phyloP scores from a whole-genome alignment of 2,329 filamentous ascomycete genomes.

The Blumeria hordei region DNA sequence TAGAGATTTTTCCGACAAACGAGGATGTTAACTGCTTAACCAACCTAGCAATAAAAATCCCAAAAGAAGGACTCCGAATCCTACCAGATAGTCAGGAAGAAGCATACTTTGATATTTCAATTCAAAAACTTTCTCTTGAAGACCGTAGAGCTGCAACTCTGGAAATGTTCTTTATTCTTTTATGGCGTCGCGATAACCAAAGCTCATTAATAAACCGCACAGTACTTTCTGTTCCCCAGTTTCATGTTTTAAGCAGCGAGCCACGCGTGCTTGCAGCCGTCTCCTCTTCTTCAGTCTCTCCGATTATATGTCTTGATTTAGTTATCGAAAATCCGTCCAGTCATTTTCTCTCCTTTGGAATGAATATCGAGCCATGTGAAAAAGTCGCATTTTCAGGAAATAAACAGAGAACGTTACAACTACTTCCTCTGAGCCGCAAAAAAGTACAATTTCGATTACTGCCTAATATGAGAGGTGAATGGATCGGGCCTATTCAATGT shows the following conservation, averaged over 20 bases:
- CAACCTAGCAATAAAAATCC: slow-evolving; percentile 17
- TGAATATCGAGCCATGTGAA: slow-evolving; percentile 79
- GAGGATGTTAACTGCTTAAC: slow-evolving; percentile 36
- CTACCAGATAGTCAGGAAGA: slow-evolving; percentile 45
- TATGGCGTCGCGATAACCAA: slow-evolving; percentile 39
- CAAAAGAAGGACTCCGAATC: slow-evolving; percentile 24
- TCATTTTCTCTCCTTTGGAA: slow-evolving; percentile 81
- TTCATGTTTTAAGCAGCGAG: slow-evolving; percentile 60
- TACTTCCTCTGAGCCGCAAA: slow-evolving; percentile 60
- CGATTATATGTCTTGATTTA: slow-evolving; percentile 26
- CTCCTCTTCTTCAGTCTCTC: slow-evolving; percentile 18
- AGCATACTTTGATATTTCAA: slow-evolving; percentile 46
- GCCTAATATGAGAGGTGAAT: slow-evolving; percentile 38
- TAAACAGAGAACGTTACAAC: slow-evolving; percentile 55
- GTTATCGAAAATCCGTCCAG: slow-evolving; percentile 83
- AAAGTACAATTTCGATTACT: slow-evolving; percentile 51
- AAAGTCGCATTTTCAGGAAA: slow-evolving; percentile 81
- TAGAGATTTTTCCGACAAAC: slow-evolving; percentile 34
- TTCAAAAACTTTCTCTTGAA: slow-evolving; percentile 57
- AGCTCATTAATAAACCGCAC: slow-evolving; percentile 28
- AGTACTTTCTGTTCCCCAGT: slow-evolving; percentile 51
- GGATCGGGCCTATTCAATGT: slow-evolving; percentile 43
- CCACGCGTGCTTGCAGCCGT: slow-evolving; percentile 48
- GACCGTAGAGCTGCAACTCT: slow-evolving; percentile 54
- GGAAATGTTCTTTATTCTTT: slow-evolving; percentile 50